Conservation (phyloP, 768 basidiomycete genomes). For the Boletales sp. region DNA sequence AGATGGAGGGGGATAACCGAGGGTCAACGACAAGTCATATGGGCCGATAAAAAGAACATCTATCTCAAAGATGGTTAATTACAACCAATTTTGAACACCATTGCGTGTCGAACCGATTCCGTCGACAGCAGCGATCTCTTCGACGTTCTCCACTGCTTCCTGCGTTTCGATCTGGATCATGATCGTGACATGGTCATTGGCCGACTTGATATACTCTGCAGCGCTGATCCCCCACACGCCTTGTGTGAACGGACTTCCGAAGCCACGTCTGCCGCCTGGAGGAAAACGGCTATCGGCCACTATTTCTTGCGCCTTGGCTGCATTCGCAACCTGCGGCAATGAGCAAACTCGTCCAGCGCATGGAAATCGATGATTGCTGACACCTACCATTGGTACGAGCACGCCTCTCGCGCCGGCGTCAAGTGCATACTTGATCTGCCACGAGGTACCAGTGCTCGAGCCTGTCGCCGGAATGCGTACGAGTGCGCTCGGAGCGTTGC, state of each 20-base stretch:
- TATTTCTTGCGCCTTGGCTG: constrained; percentile 53
- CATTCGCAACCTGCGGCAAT: constrained; percentile 47
- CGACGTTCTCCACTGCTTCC: constrained; percentile 56
- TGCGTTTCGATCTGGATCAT: constrained; percentile 68
- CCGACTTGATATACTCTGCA: constrained; percentile 49
- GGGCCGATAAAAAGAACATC: constrained; percentile 63
- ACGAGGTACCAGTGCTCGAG: constrained; percentile 48
- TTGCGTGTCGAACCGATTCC: constrained; percentile 47
- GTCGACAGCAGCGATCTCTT: constrained; percentile 56
- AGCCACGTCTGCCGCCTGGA: constrained; percentile 58
- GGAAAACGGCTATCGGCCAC: constrained; percentile 60
- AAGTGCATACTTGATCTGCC: constrained; percentile 72
- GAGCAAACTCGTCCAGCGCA: too few relatives aligned
- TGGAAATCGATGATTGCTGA: neutral
- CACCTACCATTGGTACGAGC: constrained; percentile 61
- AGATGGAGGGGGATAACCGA: constrained; percentile 57
- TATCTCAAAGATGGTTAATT: constrained; percentile 6
- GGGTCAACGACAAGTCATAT: constrained; percentile 61
- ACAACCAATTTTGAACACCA: too few relatives aligned
- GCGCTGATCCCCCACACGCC: constrained; percentile 51
- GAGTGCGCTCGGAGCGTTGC: constrained; percentile 47
- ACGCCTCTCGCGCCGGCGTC: constrained; percentile 66
- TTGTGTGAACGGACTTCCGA: constrained; percentile 63
- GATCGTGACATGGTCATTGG: constrained; percentile 53
- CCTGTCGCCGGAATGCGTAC: constrained; percentile 67